Evolutionary conservation across 2,329 filamentous ascomycete genomes (phyloP), one percentile per base, ranked within the genome.

Genomic region (Geosmithia flava): DNA sequence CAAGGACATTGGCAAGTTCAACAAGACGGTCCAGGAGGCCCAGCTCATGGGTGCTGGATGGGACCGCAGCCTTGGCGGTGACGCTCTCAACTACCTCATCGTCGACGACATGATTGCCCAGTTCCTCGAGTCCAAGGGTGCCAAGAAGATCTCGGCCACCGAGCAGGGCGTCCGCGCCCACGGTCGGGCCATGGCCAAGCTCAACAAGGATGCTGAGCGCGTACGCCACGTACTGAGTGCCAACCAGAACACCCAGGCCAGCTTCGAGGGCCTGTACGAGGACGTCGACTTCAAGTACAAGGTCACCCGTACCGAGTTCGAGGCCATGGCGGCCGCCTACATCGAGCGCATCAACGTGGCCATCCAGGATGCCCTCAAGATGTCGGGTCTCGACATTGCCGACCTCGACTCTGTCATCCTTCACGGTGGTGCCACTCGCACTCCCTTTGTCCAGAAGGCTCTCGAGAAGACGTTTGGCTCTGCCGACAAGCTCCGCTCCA

Each of bases 11-110:
- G 90, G 89, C 54, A 89, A 86, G 64, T 91, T 80, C 71, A 97
- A 96, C 74, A 97, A 97, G 78, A 96, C 89, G 1, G 70, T 98
- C 30, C 93, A 97, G 62, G 93, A 98, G 63, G 84, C 97, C n/a
- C 80, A 88, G 52, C 87, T 95, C 39, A 58, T 96, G 43, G 90
- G 91, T 50, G 78, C 78, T 55, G 88, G 87, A 51, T 98, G 87
- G 86, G 93, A 98, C 60, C 80, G 80, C 58, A 86, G 84, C 3
- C 81, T 98, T 17, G 93, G 93, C 50, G 93, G 93, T 48, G 91
- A 98, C 61, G 74, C 83, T 33, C 74, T 98, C 52, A 98, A 96
- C 64, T 78, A 85, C 50, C 71, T 95, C 51, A 88, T 98, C 55
- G 75, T 95, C 46, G 81, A 95, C 54, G 84, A 97, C 62, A 95